These are phyloP conservation scores for Infundibulicybe gibba DNA, from an alignment of 768 basidiomycete genomes.

Conservation along the genomic window DNA sequence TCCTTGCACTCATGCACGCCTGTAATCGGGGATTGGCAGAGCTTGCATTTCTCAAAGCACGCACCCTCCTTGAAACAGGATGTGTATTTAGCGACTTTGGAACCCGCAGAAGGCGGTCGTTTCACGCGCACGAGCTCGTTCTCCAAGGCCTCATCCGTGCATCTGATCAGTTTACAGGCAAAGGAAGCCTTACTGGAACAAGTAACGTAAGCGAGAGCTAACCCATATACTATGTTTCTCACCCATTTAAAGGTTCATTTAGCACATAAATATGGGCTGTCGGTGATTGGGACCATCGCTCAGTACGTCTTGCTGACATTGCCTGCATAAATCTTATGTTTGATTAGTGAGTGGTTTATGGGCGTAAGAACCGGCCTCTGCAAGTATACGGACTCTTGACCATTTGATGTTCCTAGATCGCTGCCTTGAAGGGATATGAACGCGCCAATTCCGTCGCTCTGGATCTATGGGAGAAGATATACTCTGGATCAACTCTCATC, in stretches of 20 bases:
- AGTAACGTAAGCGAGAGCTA: conserved; percentile 67
- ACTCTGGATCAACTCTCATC: conserved; percentile 54
- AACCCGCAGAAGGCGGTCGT: conserved; percentile 76
- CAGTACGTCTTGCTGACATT: conserved; percentile 50
- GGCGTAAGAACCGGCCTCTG: conserved; percentile 44
- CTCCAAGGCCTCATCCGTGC: conserved; percentile 68
- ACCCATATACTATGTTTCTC: background rate
- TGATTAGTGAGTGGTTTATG: conserved; percentile 85
- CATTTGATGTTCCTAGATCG: conserved; percentile 47
- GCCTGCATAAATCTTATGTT: background rate
- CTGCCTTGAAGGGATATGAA: conserved; percentile 81
- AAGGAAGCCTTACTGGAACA: conserved; percentile 72
- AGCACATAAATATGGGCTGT: conserved; percentile 68
- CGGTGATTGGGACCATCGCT: conserved; percentile 78
- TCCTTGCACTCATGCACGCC: background rate
- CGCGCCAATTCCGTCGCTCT: conserved; percentile 70
- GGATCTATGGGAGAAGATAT: conserved; percentile 83
- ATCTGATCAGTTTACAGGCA: conserved; percentile 38
- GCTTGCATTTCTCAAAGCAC: conserved; percentile 69
- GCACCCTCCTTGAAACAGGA: conserved; percentile 54
- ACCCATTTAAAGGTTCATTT: conserved; percentile 64
- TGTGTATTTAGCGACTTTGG: conserved; percentile 86
- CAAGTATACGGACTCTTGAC: conserved; percentile 1
- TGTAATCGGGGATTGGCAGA: conserved; percentile 37
- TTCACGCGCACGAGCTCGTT: conserved; percentile 72